phyloP scores from a whole-genome alignment of 1,284 basidiomycete genomes.

The Ustilago loliicola region DNA sequence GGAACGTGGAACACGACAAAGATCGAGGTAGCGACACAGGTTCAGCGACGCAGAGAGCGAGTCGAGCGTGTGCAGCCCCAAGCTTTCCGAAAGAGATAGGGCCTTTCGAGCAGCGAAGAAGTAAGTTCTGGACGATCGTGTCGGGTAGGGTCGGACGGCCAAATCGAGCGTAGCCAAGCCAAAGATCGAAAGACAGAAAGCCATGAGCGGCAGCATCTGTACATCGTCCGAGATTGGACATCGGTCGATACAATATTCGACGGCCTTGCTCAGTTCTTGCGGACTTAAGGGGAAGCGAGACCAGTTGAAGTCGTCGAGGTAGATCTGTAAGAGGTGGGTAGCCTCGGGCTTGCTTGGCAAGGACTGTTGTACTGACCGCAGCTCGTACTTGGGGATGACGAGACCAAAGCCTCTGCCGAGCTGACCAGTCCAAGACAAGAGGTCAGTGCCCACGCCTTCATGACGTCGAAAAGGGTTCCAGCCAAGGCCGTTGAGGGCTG shows the following conservation, averaged over 20 bases:
- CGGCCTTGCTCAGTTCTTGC: constrained; percentile 22
- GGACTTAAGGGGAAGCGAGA: constrained; percentile 37
- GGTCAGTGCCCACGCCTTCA: constrained; percentile 42
- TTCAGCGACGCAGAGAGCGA: constrained; percentile 46
- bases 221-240: constrained; percentile 41
- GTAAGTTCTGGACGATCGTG: constrained; percentile 38
- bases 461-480: constrained; percentile 52
- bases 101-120: constrained; percentile 50
- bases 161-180: constrained; percentile 37
- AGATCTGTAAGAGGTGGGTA: constrained; percentile 34
- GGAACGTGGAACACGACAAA: constrained; percentile 41
- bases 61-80: constrained; percentile 46
- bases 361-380: constrained; percentile 45
- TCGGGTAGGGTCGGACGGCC: constrained; percentile 44
- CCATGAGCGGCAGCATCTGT: constrained; percentile 48
- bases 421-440: constrained; percentile 47
- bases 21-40: constrained; percentile 44
- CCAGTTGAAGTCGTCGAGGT: constrained; percentile 51
- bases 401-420: constrained; percentile 48
- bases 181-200: constrained; percentile 42
- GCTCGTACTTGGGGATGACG: constrained; percentile 49
- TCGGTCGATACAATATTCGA: constrained; percentile 35
- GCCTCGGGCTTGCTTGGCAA: constrained; percentile 41
- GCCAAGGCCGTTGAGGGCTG: constrained; percentile 45
- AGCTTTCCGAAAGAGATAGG: constrained; percentile 40